Evolutionary conservation across 2,329 filamentous ascomycete species (phyloP).

Genomic region (Macrophomina tecta): DNA sequence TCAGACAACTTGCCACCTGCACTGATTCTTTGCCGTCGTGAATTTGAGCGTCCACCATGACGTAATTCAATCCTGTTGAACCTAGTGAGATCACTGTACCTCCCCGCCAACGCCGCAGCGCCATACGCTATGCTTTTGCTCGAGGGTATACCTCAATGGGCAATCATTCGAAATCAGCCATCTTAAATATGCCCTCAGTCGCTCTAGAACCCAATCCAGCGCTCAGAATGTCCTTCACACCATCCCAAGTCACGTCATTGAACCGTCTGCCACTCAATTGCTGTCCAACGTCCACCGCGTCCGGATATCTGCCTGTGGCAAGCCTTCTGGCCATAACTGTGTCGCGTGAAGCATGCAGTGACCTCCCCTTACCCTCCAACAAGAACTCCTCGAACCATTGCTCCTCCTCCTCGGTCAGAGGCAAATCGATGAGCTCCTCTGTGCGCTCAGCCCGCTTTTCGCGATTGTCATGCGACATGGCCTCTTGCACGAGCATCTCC

Average conservation of each 20-base stretch:
- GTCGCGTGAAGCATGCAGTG: slow-evolving; percentile 70
- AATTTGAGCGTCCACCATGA: too few species aligned
- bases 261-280: slow-evolving; percentile 51
- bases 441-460: slow-evolving; percentile 60
- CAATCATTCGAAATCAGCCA: slow-evolving; percentile 1
- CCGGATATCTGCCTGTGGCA: slow-evolving; percentile 65
- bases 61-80: not conserved
- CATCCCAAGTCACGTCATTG: slow-evolving; percentile 60
- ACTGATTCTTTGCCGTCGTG: not conserved
- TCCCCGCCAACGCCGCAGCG: slow-evolving; percentile 13
- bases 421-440: slow-evolving; percentile 73
- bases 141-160: not conserved
- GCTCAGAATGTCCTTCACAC: slow-evolving; percentile 44
- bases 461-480: slow-evolving; percentile 31
- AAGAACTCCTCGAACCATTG: slow-evolving; percentile 75
- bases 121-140: slow-evolving; percentile 17
- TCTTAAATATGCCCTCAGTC: not conserved
- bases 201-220: slow-evolving; percentile 44
- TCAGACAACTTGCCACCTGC: not conserved
- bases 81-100: not conserved
- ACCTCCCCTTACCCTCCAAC: slow-evolving; percentile 67
- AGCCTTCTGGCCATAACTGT: slow-evolving; percentile 77
- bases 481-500: slow-evolving; percentile 63
- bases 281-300: slow-evolving; percentile 45
- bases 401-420: slow-evolving; percentile 74